Evolutionary conservation across 164 flowering plant species (phyloP), one percentile per base, ranked within the genome.

Genomic region (Tinospora cordifolia): DNA sequence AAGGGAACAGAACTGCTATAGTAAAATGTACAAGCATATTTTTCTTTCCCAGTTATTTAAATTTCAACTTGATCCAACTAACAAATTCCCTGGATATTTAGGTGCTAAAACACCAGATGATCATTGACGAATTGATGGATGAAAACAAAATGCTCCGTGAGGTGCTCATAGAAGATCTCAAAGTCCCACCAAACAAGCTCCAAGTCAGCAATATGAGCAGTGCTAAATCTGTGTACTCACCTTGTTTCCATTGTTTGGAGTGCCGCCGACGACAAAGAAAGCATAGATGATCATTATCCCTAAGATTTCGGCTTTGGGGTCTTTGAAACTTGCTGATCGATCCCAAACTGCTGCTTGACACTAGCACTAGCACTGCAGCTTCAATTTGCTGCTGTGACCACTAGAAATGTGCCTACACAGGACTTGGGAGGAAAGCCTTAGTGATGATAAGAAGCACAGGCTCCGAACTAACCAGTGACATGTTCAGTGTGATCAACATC

Each of bases 71-170:
- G 60, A 51, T 51, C 36, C 14, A 58, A 58, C 8, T 6, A 30
- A 30, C 27, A n/a, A 0, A 1, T 39, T 30, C 58, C 21, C 1
- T 60, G 72, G 22, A 21, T 17, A 62, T 77, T 72, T 78, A 94
- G 99, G 88, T 92, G 24, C 67, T 95, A 77, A 92, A 84, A 76
- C 99, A 95, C 73, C 94, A 95, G 78, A 75, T 82, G 75, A 60
- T 84, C 68, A 89, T 92, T 64, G 96, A 95, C 60, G 87, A 89
- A 72, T 85, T 92, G 67, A 81, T 78, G 81, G 85, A 86, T 64
- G 97, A 95, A 72, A 90, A 90, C 74, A 85, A 87, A 72, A 90
- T 84, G 84, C 89, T 95, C 62, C 89, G 83, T 6, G 81, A 77
- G 46, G 81, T 92, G 75, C 81, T 95, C 47, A 74, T 86, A 47